phyloP scores from a whole-genome alignment of 192 early-diverging fungal species.

The Coemansia sp. region DNA sequence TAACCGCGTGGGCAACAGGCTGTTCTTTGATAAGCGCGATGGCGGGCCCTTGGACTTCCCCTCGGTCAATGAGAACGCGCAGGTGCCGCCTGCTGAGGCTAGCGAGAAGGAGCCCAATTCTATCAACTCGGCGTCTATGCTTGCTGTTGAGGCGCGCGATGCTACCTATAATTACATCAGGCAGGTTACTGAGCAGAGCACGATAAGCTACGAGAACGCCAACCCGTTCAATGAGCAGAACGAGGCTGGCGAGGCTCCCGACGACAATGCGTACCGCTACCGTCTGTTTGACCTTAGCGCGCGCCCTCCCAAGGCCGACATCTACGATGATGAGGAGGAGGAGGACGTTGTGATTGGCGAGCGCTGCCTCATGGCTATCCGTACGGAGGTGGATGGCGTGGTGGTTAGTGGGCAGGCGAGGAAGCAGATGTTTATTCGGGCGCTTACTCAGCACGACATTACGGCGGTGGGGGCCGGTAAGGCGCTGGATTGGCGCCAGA shows the following conservation, averaged over 20 bases:
- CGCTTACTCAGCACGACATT: slow-evolving; percentile 93
- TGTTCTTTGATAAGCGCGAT: slow-evolving; percentile 90
- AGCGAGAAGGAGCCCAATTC: slow-evolving; percentile 70
- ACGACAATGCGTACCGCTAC: slow-evolving; percentile 82
- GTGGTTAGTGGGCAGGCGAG: slow-evolving; percentile 55
- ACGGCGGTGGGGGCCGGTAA: slow-evolving; percentile 79
- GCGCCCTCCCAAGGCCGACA: neutral
- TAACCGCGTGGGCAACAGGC: slow-evolving; percentile 73
- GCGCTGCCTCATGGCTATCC: slow-evolving; percentile 69
- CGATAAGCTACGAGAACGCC: slow-evolving; percentile 59
- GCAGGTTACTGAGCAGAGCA: slow-evolving; percentile 64
- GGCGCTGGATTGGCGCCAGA: slow-evolving; percentile 91
- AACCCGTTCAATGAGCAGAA: slow-evolving; percentile 72
- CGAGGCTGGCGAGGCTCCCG: slow-evolving; percentile 53
- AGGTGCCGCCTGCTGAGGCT: slow-evolving; percentile 85
- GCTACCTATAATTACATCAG: slow-evolving; percentile 82
- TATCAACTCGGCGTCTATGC: slow-evolving; percentile 81
- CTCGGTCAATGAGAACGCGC: slow-evolving; percentile 95
- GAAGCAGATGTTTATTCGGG: slow-evolving; percentile 64
- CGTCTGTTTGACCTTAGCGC: slow-evolving; percentile 75
- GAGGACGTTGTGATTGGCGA: slow-evolving; percentile 52
- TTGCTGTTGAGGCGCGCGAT: slow-evolving; percentile 85
- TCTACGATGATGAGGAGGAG: slow-evolving; percentile 35
- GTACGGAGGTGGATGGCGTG: slow-evolving; percentile 86
- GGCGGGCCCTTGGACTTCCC: slow-evolving; percentile 79